A percentile compares a stretch with the other conserved stretches of the same genome.
phyloP scores from a whole-genome alignment of 2,329 filamentous ascomycete genomes.

The Capronia epimyces region DNA sequence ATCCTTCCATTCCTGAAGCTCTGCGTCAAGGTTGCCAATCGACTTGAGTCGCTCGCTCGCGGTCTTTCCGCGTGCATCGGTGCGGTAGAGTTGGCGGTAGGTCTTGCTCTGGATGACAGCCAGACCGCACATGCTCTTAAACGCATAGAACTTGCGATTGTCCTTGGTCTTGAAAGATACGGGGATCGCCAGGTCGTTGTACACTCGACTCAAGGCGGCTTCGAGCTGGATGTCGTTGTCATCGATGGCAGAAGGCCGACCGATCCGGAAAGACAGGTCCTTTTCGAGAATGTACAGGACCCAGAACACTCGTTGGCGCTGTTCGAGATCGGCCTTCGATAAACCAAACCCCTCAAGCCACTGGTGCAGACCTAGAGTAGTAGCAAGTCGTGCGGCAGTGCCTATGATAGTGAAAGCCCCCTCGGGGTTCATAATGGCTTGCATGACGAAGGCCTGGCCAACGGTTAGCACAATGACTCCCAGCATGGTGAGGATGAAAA shows the following conservation, averaged over 20 bases:
- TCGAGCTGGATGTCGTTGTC: conserved; percentile 10
- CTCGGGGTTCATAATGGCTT: conserved; percentile 9
- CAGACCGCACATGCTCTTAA: conserved; percentile 8
- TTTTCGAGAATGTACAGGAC: conserved; percentile 15
- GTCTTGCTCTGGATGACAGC: conserved; percentile 11
- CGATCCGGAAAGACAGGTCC: conserved; percentile 9
- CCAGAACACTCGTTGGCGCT: conserved; percentile 19
- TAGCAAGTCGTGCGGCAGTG: conserved; percentile 6
- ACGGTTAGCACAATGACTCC: background rate
- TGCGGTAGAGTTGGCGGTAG: conserved; percentile 10
- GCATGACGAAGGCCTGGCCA: conserved; percentile 7
- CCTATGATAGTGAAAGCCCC: conserved; percentile 8
- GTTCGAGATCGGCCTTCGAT: conserved; percentile 7
- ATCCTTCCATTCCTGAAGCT: conserved; percentile 20
- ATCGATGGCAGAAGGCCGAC: conserved; percentile 14
- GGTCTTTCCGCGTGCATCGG: conserved; percentile 6
- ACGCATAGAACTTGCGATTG: conserved; percentile 11
- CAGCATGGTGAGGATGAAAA: background rate
- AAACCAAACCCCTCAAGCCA: conserved; percentile 15
- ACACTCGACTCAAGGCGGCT: background rate
- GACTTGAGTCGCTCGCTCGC: conserved; percentile 8
- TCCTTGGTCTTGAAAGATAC: conserved; percentile 1
- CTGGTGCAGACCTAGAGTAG: conserved; percentile 10
- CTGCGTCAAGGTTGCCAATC: conserved; percentile 14
- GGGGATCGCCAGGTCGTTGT: conserved; percentile 1